Evolutionary conservation across 257 asterid species (phyloP).

Genomic region (Lycium ferocissimum): DNA sequence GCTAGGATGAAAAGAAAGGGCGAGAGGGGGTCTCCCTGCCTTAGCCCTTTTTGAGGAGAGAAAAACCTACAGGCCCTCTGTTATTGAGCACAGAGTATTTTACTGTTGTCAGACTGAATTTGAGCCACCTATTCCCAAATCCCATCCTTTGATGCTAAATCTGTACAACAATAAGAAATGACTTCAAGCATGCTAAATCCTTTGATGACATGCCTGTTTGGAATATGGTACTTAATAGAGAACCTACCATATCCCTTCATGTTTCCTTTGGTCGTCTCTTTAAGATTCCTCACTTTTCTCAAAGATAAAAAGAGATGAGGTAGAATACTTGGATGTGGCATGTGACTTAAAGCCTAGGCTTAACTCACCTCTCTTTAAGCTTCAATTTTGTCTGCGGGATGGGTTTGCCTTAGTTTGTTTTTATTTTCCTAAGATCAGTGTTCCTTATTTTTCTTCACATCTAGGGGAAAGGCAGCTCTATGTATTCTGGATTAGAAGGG

Average conservation of each 20-base stretch:
- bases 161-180: constrained; percentile 3
- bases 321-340: constrained; percentile 6
- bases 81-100: neutral
- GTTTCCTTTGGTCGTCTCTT: neutral
- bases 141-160: neutral
- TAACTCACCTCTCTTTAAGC: neutral
- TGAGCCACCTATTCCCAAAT: no score
- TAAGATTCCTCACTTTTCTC: neutral
- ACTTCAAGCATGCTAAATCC: neutral
- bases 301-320: neutral
- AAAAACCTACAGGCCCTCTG: neutral
- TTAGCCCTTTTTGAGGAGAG: constrained; percentile 1
- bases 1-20: constrained; percentile 1
- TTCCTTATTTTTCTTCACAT: neutral
- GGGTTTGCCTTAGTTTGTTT: neutral
- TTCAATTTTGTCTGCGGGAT: neutral
- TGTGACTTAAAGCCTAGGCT: neutral
- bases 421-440: neutral
- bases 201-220: neutral
- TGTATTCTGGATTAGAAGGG: neutral
- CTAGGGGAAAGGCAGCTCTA: neutral
- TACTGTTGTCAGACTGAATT: neutral
- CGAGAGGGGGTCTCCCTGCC: neutral
- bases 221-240: neutral
- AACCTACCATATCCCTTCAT: neutral